Base-by-base conservation (phyloP, 305 asterid species). In the Rubia tinctorum region DNA sequence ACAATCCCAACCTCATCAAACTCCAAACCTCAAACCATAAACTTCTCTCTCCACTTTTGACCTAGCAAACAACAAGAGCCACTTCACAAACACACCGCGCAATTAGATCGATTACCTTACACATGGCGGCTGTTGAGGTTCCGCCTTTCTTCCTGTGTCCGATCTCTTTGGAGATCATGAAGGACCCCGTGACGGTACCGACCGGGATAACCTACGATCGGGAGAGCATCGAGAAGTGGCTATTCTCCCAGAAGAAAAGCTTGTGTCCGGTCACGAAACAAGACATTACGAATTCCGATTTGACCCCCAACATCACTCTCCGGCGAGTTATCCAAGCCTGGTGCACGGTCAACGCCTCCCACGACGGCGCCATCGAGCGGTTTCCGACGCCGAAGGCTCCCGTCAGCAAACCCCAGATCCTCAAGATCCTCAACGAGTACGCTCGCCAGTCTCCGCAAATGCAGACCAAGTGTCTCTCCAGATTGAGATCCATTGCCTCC, bases 181-280 rank as follows among this genome's bases (percentile, higher is more conserved):
- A 84, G 67, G 99, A 91, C 10, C 98, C 99, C 0, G 95, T 94
- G 0, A 90, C 89, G 0, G 9, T 86, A 62, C 59, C 87, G 0
- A 90, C 98, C 0, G 99, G 99, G 17, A 94, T 94, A 47, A 91
- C 97, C 67, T 94, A 94, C 68, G 99, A 94, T 63, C 83, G 99
- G 1, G 90, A 88, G 1, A 86, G 87, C 84, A 91, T 91, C 75
- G 97, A 91, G 34, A 80, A 75, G 59, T 94, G 99, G 99, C 62
- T 94, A 4, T 86, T 90, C 66, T 70, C 86, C 0, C 82, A 55
- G 65, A 84, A 82, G 14, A 84, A 88, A 43, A 68, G 69, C 7
- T 80, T 85, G 2, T 91, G 97, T 74, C 99, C 97, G 2, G 86
- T 82, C 23, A 90, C 97, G 0, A 87, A 90, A 13, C 96, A 86